phyloP scores from a whole-genome alignment of 345 rosid species.

The Boechera stricta region DNA sequence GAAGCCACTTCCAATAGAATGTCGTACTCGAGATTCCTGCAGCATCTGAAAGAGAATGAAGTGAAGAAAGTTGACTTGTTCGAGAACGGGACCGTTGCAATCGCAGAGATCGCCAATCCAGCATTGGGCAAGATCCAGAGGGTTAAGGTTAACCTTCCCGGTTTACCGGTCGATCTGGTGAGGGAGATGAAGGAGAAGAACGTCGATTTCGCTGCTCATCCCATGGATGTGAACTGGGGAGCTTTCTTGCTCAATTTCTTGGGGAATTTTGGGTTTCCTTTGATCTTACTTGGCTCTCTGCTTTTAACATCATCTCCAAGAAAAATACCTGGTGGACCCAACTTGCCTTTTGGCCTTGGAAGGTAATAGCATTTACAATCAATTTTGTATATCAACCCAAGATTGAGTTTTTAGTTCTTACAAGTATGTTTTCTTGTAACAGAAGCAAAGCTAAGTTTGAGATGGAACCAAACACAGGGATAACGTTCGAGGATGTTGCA shows the following conservation, averaged over 20 bases:
- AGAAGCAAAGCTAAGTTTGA: slow-evolving; percentile 84
- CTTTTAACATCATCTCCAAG: slow-evolving; percentile 50
- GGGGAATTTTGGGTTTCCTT: slow-evolving; percentile 68
- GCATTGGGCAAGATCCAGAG: slow-evolving; percentile 60
- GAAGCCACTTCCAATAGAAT: slow-evolving; percentile 58
- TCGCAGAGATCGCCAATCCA: slow-evolving; percentile 64
- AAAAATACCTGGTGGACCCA: slow-evolving; percentile 60
- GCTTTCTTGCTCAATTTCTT: slow-evolving; percentile 54
- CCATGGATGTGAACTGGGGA: slow-evolving; percentile 56
- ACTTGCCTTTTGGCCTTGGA: slow-evolving; percentile 79
- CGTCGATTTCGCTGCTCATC: slow-evolving; percentile 74
- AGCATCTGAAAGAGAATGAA: slow-evolving; percentile 60
- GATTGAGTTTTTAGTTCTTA: background rate
- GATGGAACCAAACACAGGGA: slow-evolving; percentile 82
- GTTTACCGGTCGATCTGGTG: slow-evolving; percentile 61
- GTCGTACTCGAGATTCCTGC: slow-evolving; percentile 68
- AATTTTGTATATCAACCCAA: background rate
- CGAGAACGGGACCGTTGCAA: slow-evolving; percentile 71
- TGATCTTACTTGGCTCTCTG: slow-evolving; percentile 64
- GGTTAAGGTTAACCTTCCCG: slow-evolving; percentile 71
- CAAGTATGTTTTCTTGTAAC: slow-evolving; percentile 19
- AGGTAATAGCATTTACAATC: slow-evolving; percentile 41
- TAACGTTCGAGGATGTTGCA: slow-evolving; percentile 79
- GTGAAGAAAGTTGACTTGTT: slow-evolving; percentile 74
- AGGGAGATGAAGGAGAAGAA: slow-evolving; percentile 68